These are phyloP conservation scores for Podospora anserina DNA, from an alignment of 495 filamentous ascomycete genomes.

Conservation along the genomic window DNA sequence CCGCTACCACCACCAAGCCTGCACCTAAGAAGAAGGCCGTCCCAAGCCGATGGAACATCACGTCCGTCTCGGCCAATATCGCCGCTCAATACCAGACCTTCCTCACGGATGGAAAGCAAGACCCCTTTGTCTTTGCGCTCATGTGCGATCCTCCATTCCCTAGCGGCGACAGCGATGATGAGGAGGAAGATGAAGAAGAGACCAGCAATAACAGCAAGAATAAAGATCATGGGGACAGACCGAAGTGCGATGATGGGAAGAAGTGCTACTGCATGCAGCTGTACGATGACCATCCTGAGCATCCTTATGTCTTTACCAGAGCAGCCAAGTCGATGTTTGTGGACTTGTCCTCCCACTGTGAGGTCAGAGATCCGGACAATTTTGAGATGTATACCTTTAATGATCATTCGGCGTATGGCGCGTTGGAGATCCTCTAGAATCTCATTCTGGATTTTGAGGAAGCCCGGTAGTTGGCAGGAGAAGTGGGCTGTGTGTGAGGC, in stretches of 20 bases:
- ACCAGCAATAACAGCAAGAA: conserved; percentile 20
- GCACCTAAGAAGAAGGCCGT: not conserved
- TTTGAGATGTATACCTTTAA: conserved; percentile 42
- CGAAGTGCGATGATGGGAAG: conserved; percentile 24
- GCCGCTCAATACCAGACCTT: conserved; percentile 32
- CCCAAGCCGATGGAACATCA: conserved; percentile 35
- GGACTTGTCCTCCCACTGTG: conserved; percentile 19
- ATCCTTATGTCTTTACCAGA: conserved; percentile 38
- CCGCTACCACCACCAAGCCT: not conserved
- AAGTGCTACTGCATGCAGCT: conserved; percentile 43
- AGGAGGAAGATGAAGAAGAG: conserved; percentile 19
- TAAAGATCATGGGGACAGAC: conserved; percentile 10
- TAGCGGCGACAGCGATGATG: conserved; percentile 25
- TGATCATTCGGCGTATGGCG: conserved; percentile 34
- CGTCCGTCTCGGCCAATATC: conserved; percentile 43
- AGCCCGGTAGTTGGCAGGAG: conserved; percentile 32
- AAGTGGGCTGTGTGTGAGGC: conserved; percentile 39
- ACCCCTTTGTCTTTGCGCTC: conserved; percentile 33
- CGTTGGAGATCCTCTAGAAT: conserved; percentile 38
- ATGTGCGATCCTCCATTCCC: conserved; percentile 32
- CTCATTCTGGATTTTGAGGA: conserved; percentile 39
- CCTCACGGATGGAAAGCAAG: conserved; percentile 24
- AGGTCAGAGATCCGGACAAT: conserved; percentile 33
- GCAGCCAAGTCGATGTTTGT: conserved; percentile 34
- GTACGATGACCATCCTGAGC: conserved; percentile 38